These are phyloP conservation scores for Aspergillus sp. DNA, from an alignment of 2,329 filamentous ascomycete species.

Conservation along the genomic window DNA sequence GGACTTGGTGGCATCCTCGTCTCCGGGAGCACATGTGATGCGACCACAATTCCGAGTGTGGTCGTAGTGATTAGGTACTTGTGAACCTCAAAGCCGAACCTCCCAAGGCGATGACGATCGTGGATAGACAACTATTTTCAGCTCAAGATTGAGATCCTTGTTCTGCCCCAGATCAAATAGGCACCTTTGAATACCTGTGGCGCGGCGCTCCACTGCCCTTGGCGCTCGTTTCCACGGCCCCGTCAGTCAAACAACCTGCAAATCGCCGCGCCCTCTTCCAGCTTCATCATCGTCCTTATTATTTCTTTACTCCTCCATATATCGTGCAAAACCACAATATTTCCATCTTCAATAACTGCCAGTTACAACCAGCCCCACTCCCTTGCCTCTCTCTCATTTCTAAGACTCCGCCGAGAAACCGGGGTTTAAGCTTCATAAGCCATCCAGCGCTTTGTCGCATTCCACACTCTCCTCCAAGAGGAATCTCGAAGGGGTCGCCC, in stretches of 20 bases:
- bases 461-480: constrained; percentile 22
- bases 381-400: neutral
- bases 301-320: neutral
- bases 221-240: neutral
- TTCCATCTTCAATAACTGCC: neutral
- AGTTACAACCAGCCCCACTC: neutral
- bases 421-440: constrained; percentile 8
- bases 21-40: neutral
- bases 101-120: neutral
- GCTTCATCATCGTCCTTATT: neutral
- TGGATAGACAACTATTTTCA: neutral
- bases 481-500: constrained; percentile 22
- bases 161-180: constrained; percentile 7
- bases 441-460: constrained; percentile 16
- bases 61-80: neutral
- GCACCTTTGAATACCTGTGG: constrained; percentile 6
- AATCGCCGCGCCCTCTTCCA: neutral
- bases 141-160: neutral
- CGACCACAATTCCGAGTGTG: neutral
- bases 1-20: neutral
- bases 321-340: neutral
- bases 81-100: neutral
- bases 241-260: neutral
- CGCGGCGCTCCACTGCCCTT: neutral
- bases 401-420: constrained; percentile 15